Base-by-base conservation (phyloP, 2,329 filamentous ascomycete species). In the Claviceps spartinae region DNA sequence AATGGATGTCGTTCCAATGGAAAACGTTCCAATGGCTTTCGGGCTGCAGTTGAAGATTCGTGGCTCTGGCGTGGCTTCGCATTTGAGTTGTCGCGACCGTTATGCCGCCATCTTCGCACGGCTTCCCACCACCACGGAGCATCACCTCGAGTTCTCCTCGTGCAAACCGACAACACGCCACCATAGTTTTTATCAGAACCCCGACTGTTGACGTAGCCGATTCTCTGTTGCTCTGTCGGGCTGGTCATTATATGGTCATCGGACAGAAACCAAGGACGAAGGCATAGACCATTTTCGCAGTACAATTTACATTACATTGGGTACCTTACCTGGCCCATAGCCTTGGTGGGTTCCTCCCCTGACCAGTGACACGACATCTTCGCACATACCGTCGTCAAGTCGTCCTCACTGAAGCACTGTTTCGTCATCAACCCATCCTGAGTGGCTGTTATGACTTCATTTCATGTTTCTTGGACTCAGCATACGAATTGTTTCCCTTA, bases 401-500 rank as follows among this genome's bases (percentile, higher is more conserved):
- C 26, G 26, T 30, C 26, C 26, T 30, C 8, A 34, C 2, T 14
- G 40, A 36, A 30, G 26, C 48, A 34, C 6, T 13, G 40, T 47
- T 11, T 43, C 46, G 47, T 42, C 34, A 30, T 30, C 36, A 18
- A 49, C 48, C 48, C 45, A 22, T 30, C 53, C 48, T 20, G 30
- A 20, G 26, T 6, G 34, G 30, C 22, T 18, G 13, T 20, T 42
- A 37, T 24, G 24, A 22, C 16, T 43, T 24, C 14, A 11, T 13
- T 9, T 41, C 16, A n/a, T n/a, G 4, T 9, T 50, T 40, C 6
- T 59, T 63, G 2, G 61, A 62, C 63, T 67, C 67, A 65, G 68
- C 68, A 70, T 66, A 67, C 69, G 67, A 67, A 68, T 56, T 58
- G 54, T 51, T 57, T 62, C 61, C 51, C 41, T 54, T 51, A 22